These are phyloP conservation scores for Apiotrichum sp. DNA, from an alignment of 1,284 basidiomycete species.

Conservation along the genomic window DNA sequence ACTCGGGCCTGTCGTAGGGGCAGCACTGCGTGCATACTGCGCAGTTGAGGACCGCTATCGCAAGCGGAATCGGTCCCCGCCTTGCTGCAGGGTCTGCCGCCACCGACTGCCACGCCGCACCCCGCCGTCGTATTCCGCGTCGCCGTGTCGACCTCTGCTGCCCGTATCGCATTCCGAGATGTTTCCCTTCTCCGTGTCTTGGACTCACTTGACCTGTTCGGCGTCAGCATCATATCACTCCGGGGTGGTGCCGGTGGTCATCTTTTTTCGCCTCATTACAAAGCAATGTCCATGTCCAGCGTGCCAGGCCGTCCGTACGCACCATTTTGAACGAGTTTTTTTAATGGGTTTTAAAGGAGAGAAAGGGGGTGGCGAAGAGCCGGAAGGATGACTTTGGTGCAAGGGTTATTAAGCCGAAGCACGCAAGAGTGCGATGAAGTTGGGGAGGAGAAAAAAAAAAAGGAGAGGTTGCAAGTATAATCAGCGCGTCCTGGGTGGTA, in stretches of 20 bases:
- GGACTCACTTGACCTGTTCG: conserved; percentile 39
- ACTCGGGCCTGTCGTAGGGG: too few species aligned
- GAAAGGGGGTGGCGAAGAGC: conserved; percentile 3
- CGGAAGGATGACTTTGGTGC: neutral
- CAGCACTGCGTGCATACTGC: too few species aligned
- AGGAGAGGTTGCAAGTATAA: neutral
- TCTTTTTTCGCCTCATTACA: neutral
- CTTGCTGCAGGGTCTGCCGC: too few species aligned
- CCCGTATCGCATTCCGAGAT: too few species aligned
- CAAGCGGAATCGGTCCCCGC: too few species aligned
- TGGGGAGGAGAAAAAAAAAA: neutral
- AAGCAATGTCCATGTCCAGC: neutral
- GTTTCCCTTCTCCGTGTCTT: too few species aligned
- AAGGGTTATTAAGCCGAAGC: neutral
- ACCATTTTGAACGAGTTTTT: conserved; percentile 42
- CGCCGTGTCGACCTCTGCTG: too few species aligned
- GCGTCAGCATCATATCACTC: conserved; percentile 15
- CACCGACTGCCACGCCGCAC: too few species aligned
- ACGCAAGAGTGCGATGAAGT: conserved; percentile 2
- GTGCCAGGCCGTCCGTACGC: conserved; percentile 10
- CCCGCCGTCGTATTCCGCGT: too few species aligned
- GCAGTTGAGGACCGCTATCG: too few species aligned
- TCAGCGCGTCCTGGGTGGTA: neutral
- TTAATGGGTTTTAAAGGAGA: conserved; percentile 5
- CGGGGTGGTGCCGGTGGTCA: conserved; percentile 5